Evolutionary conservation across 2,329 filamentous ascomycete species (phyloP).

Genomic region (Diplocarpon mali): DNA sequence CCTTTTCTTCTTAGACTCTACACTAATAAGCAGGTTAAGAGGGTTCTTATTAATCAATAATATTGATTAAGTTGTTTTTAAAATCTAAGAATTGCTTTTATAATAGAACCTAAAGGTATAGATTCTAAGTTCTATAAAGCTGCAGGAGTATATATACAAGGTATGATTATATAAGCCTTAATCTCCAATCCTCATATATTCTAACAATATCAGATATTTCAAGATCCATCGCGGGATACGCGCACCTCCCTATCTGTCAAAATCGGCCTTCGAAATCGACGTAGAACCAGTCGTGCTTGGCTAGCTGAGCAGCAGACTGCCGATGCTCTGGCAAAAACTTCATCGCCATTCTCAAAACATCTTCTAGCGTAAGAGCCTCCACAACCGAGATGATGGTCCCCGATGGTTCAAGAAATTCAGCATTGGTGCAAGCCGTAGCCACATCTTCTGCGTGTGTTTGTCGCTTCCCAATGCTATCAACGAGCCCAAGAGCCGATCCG

Average conservation of each 20-base stretch:
- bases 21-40: too few species aligned
- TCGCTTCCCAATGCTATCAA: not conserved
- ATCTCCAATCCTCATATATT: too few species aligned
- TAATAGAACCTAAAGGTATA: too few species aligned
- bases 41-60: too few species aligned
- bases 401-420: constrained; percentile 10
- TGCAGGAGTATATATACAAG: too few species aligned
- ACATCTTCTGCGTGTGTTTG: not conserved
- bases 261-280: not conserved
- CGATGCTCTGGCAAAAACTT: constrained; percentile 12
- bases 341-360: constrained; percentile 9
- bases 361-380: constrained; percentile 9
- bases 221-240: not conserved
- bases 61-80: too few species aligned
- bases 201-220: too few species aligned
- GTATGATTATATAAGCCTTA: too few species aligned
- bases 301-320: constrained; percentile 2
- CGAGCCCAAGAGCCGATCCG: not conserved
- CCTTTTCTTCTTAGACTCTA: too few species aligned
- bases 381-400: constrained; percentile 8
- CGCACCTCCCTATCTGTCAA: not conserved
- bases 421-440: not conserved
- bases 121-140: too few species aligned
- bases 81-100: too few species aligned
- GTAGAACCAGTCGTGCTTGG: constrained; percentile 12